Percentiles rank a stretch among this genome's conserved stretches.
phyloP scores from a whole-genome alignment of 257 asterid species.

The Plantago major region DNA sequence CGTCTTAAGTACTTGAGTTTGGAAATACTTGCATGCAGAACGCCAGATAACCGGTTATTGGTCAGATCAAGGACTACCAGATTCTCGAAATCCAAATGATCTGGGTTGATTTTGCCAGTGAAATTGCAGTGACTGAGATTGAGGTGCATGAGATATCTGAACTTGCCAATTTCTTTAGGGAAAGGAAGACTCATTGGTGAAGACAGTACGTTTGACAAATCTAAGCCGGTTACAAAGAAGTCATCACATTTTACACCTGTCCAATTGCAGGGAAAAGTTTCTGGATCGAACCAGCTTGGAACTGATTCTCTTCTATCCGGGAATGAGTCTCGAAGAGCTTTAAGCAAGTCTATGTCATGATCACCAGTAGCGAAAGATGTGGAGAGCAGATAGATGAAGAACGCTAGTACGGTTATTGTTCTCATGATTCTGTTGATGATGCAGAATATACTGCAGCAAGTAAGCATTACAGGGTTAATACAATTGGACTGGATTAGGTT shows the following conservation, averaged over 20 bases:
- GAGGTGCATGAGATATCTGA: constrained; percentile 47
- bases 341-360: constrained; percentile 31
- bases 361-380: constrained; percentile 18
- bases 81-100: constrained; percentile 44
- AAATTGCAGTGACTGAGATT: constrained; percentile 59
- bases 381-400: constrained; percentile 19
- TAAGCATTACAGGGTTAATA: too few relatives aligned
- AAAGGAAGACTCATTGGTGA: constrained; percentile 45
- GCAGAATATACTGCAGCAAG: too few relatives aligned
- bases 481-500: too few relatives aligned
- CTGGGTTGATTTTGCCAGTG: constrained; percentile 41
- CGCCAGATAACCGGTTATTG: constrained; percentile 46
- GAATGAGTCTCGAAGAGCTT: constrained; percentile 37
- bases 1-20: constrained; percentile 35
- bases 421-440: too few relatives aligned
- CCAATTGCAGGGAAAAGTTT: constrained; percentile 57
- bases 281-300: constrained; percentile 44
- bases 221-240: constrained; percentile 33
- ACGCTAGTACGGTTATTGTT: constrained; percentile 20
- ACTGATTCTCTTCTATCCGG: constrained; percentile 22
- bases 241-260: constrained; percentile 59
- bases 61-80: constrained; percentile 56
- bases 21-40: constrained; percentile 33
- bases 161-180: constrained; percentile 35
- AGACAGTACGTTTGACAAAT: constrained; percentile 24